Base-by-base conservation (phyloP, 805 yeast genomes). In the Cyberlindnera galapagoensis region DNA sequence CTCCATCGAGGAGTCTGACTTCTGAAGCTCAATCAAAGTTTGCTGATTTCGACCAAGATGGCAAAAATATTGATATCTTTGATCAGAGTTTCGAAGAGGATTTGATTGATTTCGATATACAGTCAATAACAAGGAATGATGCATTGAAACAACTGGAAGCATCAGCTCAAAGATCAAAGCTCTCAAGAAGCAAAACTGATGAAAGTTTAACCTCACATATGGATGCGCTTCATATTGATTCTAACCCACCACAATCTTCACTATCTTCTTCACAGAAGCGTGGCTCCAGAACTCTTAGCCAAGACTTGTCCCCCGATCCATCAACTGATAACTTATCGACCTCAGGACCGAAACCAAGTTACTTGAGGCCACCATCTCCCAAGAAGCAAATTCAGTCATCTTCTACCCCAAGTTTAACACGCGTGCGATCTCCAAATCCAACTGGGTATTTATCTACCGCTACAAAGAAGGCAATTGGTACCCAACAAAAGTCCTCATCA, bases 91-190 rank as follows among this genome's bases (percentile, higher is more conserved):
- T 50, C 24, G 51, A 46, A 12, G 51, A 47, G 25, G 47, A 44
- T 21, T 42, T 39, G 14, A 29, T 37, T 6, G 51, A 39, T 14
- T 42, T 41, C 27, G 49, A 47, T 21, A 18, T 42, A 18, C 35
- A 38, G 17, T 24, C 39, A 8, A 29, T 46, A 8, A 43, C 29
- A 14, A 38, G 56, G 31, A 46, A 42, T 11, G 55, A 50, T 21
- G 36, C 53, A 9, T 27, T 50, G 14, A 38, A 40, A 20, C 54
- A 47, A 22, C 19, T 52, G 27, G 56, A 52, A 30, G 49, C 56
- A 4, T 23, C 41, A 7, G 54, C 42, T 1, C 38, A 37, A 21
- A 43, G 36, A 9, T 40, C 54, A 7, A 40, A 41, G 23, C 4
- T 35, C 2, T 17, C 45, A 10, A 46, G 56, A 36, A 27, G 42